These are phyloP conservation scores for Prillingera fragicola DNA, from an alignment of 1,284 basidiomycete genomes.

Conservation along the genomic window DNA sequence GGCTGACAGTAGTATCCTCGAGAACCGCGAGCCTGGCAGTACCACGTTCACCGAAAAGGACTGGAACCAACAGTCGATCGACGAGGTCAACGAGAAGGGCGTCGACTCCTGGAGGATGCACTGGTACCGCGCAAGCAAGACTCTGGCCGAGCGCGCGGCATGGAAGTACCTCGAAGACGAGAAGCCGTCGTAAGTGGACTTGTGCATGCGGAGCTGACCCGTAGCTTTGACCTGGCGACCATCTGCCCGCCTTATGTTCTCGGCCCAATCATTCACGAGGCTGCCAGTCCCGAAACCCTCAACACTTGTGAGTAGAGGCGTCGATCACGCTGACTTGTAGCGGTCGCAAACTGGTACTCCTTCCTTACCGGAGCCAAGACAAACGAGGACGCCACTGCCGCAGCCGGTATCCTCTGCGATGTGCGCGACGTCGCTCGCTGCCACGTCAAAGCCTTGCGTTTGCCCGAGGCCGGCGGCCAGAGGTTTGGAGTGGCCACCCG, in stretches of 20 bases:
- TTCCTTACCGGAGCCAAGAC: conserved; percentile 23
- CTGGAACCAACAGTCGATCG: conserved; percentile 26
- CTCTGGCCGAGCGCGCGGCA: conserved; percentile 39
- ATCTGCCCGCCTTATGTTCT: conserved; percentile 28
- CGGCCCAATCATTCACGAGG: conserved; percentile 26
- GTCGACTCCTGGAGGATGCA: conserved; percentile 22
- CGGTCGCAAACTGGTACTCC: conserved; percentile 23
- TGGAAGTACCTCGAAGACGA: conserved; percentile 40
- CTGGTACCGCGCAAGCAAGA: conserved; percentile 44
- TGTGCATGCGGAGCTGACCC: not conserved
- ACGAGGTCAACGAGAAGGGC: conserved; percentile 27
- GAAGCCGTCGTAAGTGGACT: conserved; percentile 22
- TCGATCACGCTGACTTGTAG: not conserved
- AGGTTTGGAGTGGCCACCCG: conserved; percentile 22
- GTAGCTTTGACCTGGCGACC: conserved; percentile 22
- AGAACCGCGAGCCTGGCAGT: conserved; percentile 23
- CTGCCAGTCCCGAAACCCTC: conserved; percentile 12
- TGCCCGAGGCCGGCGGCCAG: conserved; percentile 20
- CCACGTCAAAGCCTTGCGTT: conserved; percentile 18
- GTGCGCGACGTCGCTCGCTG: conserved; percentile 23
- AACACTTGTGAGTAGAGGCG: conserved; percentile 18
- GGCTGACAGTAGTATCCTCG: conserved; percentile 16
- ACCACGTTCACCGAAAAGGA: conserved; percentile 24
- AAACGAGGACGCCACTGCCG: conserved; percentile 18
- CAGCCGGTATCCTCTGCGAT: conserved; percentile 25